A percentile compares a stretch with the other conserved stretches of the same genome.
phyloP scores from a whole-genome alignment of 306 rosid genomes.

The Ziziphus jujuba region DNA sequence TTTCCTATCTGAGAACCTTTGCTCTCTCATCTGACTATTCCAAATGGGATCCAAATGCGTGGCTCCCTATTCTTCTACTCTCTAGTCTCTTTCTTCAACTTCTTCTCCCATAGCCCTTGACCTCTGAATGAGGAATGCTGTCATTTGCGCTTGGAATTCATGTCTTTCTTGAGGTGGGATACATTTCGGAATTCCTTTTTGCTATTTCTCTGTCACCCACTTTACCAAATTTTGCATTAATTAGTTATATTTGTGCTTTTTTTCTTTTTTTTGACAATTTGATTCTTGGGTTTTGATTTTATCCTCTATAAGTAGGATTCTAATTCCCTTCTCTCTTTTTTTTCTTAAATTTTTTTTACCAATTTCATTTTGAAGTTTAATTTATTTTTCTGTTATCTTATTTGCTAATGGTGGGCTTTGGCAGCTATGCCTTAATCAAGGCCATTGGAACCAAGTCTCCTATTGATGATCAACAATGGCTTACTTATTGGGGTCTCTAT shows the following conservation, averaged over 20 bases:
- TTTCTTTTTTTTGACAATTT: conserved; percentile 7
- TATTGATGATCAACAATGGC: conserved; percentile 94
- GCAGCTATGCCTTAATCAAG: conserved; percentile 81
- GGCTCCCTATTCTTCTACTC: no score
- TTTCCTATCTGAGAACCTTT: no score
- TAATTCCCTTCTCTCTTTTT: neutral
- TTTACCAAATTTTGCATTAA: neutral
- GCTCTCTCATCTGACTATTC: no score
- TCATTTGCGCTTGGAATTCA: no score
- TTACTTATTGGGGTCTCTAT: conserved; percentile 91
- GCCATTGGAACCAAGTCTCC: conserved; percentile 88
- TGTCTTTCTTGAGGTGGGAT: no score
- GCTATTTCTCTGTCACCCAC: neutral
- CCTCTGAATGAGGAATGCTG: no score
- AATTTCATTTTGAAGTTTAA: neutral
- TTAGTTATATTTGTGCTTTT: neutral
- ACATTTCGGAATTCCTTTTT: no score
- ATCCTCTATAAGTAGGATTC: conserved; percentile 77
- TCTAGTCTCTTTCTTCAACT: no score
- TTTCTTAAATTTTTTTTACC: no score
- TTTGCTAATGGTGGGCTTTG: neutral
- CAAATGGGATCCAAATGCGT: no score
- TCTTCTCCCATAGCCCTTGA: no score
- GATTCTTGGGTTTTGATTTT: conserved; percentile 22
- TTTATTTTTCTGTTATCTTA: neutral